Percentiles rank a stretch among this genome's conserved stretches.
These are phyloP conservation scores for Nothophaeocryptopus gaeumannii DNA, from an alignment of 2,329 filamentous ascomycete species.

Conservation along the genomic window DNA sequence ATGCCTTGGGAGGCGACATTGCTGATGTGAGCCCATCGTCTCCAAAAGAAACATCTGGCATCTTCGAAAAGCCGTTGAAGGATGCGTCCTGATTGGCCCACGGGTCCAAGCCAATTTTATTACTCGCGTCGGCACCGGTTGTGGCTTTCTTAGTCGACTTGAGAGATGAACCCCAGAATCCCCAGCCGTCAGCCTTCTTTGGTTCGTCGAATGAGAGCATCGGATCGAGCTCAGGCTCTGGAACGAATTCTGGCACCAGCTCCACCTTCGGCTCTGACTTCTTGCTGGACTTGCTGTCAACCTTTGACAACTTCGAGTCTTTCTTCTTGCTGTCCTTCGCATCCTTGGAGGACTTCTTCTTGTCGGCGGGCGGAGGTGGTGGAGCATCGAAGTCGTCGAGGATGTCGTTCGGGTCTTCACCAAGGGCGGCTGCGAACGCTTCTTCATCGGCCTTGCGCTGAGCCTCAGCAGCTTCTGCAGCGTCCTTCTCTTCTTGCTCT, in stretches of 20 bases:
- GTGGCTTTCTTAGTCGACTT: conserved; percentile 44
- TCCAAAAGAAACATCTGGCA: conserved; percentile 43
- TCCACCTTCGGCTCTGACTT: conserved; percentile 36
- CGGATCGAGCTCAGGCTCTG: conserved; percentile 20
- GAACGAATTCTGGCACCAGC: conserved; percentile 23
- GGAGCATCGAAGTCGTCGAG: conserved; percentile 32
- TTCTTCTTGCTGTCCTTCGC: conserved; percentile 28
- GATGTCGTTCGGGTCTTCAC: conserved; percentile 35
- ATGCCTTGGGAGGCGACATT: conserved; percentile 43
- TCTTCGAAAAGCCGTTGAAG: conserved; percentile 39
- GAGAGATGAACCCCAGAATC: conserved; percentile 46
- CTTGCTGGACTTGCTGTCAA: conserved; percentile 31
- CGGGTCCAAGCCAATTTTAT: conserved; percentile 44
- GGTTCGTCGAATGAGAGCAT: conserved; percentile 20
- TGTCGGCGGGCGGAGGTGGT: conserved; percentile 17
- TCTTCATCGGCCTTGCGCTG: conserved; percentile 36
- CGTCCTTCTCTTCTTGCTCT: conserved; percentile 42
- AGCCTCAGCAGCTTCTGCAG: conserved; percentile 36
- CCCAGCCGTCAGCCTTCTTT: conserved; percentile 38
- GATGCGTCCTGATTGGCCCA: conserved; percentile 43
- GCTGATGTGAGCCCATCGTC: conserved; percentile 39
- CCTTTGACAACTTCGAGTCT: conserved; percentile 25
- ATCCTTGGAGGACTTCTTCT: conserved; percentile 29
- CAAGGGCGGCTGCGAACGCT: conserved; percentile 36
- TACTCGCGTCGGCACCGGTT: conserved; percentile 30